Base-by-base conservation (phyloP, 768 basidiomycete species). In the Boletus insuetus region DNA sequence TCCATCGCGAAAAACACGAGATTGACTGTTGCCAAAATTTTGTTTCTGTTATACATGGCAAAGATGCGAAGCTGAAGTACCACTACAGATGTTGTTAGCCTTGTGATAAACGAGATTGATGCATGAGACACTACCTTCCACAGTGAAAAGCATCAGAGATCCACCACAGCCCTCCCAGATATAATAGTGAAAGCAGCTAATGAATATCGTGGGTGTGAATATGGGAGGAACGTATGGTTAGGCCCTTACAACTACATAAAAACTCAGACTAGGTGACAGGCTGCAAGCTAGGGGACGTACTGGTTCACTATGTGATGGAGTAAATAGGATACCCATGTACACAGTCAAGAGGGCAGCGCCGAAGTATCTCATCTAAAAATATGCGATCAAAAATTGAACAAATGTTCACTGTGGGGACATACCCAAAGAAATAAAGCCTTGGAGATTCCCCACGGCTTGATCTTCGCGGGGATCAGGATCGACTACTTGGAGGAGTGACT, bases 11-110 rank as follows among this genome's bases (percentile, higher is more conserved):
- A 47, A 22, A 47, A 47, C 46, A 47, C 34, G 14, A 35, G 20
- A 12, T 47, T 47, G 20, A 47, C 34, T 19, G 20, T 16, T 3
- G 46, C 46, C 20, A 47, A 37, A 19, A 6, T 16, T 17, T 47
- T 47, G 46, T 47, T 47, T 37, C 22, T 47, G 35, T 47, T 47
- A 12, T 47, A 47, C 46, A 47, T 47, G 46, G 46, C 46, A 37
- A 37, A 47, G 22, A 47, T 47, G 19, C 46, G 46, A 24, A 47
- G 46, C 20, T 47, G 46, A 37, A 47, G 46, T 17, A 47, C 46
- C 34, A 47, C 46, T 47, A 17, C 34, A 32, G 12, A 9, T 24
- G 20, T 37, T 37, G 7, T 47, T 37, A 47, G 34, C 35, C 9
- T 24, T 34, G 8, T 37, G 46, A 24, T 24, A 14, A 20, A 35